Evolutionary conservation across 805 yeast genomes (phyloP), one percentile per base, ranked within the genome.

Genomic region (Kuraishia molischiana): DNA sequence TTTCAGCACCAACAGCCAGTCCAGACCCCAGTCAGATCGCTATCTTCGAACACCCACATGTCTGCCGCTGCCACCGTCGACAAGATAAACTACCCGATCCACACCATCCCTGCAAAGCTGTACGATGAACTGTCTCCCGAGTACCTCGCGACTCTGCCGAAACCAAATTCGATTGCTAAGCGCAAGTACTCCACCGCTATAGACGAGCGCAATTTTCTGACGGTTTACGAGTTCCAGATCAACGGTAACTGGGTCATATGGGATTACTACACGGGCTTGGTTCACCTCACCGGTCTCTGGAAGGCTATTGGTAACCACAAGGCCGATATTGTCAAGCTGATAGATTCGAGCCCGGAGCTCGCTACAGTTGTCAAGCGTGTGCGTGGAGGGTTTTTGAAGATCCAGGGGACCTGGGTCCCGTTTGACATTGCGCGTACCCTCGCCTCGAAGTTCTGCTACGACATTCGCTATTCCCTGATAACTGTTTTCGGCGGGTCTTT

Each of bases 321-420:
- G 57, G 85, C 90, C 3, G 92, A 83, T 53, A 81, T 83, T 32
- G 84, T 80, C 38, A 78, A 77, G 55, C 61, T 84, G 32, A 61
- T 84, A 24, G 86, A 81, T 50, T 61, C 70, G 4, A 67, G 75
- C 3, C 89, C 89, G 2, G 76, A 76, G 48, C 64, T 77, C 38
- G 85, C 74, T 45, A 72, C 68, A 14, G 70, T 67, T 31, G 69
- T 81, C 38, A 75, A 75, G 48, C 71, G 95, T 36, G 85, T 87
- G 13, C 65, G 96, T 39, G 97, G 97, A 34, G 97, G 96, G 2
- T 85, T 77, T 50, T 69, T 87, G 45, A 86, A 86, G 63, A 85
- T 89, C 46, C 97, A 87, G 61, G 97, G 97, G 3, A 85, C 95
- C 6, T 89, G 96, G 96, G 60, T 86, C 29, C 90, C 95, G 2